Base-by-base conservation (phyloP, 345 rosid species). In the Eucalyptus pauciflora region DNA sequence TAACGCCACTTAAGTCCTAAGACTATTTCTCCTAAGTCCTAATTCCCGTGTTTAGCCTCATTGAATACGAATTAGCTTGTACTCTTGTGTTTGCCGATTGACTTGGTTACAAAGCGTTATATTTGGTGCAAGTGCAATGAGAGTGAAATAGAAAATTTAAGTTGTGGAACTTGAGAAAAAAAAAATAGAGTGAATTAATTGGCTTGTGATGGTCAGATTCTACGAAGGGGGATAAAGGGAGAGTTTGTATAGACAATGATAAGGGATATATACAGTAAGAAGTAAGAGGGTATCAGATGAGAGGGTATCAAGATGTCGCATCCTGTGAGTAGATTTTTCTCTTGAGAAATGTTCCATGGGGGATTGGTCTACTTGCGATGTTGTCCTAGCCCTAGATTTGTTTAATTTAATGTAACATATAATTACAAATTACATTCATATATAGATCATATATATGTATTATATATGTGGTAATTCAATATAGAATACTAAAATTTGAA, bases 301-400 rank as follows among this genome's bases (percentile, higher is more conserved):
- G 1, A 56, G 10, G 13, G 13, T 9, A 56, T 56, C 1, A 9
- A 3, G 13, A 56, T 1, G 4, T 29, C 33, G 5, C 1, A 0
- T 62, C 3, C 0, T 0, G 1, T 27, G 5, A 4, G 1, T 1
- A 62, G 17, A 62, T 29, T 62, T 62, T 29, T 62, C 33, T 6
- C 27, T 29, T 1, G 16, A 29, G 4, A 27, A 12, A 62, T 62
- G 8, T 62, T 62, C 8, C 69, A 13, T 29, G 5, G 1, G 7
- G 69, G 4, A 62, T 62, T 27, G 14, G 22, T 10, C 48, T 45
- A 45, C 48, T 1, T 8, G 10, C 3, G 48, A 10, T 45, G 2
- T 6, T 7, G 10, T 45, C 69, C 69, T 5, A 2, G 2, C 17
- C 33, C 33, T 4, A 29, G 1, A 62, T 13, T 62, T 62, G 33